Evolutionary conservation across 73 alveolate species (phyloP), one percentile per base, ranked within the genome.

Genomic region (Symbiodinium natans): DNA sequence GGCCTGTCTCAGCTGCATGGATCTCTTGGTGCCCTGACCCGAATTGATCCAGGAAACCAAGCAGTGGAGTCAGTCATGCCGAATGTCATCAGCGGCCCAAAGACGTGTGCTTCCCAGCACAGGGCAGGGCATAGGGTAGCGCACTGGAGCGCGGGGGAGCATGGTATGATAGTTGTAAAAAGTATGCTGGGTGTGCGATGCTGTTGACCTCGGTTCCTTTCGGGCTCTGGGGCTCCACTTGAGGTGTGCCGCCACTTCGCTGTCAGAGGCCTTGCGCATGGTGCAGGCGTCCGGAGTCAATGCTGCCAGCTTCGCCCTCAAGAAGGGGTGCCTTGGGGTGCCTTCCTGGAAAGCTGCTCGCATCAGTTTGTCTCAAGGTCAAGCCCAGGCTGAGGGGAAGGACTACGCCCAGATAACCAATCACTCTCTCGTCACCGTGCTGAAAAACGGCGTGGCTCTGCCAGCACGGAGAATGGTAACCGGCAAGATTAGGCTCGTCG

Each of bases 1-100:
- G 68, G 68, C 13, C 5, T 43, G 56, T 43, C 11, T 21, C 68
- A 52, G 68, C 68, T 63, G 34, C 77, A 63, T 4, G 29, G 77
- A 5, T 56, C 34, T 46, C 59, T 46, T 46, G 59, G 6, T 46
- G 59, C 59, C 59, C 13, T 46, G 59, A 6, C 6, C 59, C 59
- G 59, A 46, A 46, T 9, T 46, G 13, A 46, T 46, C 36, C 38
- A 90, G 97, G 97, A 42, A 90, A 90, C 87, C 97, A 90, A 36
- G 97, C 97, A 40, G 77, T 90, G 75, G 97, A 90, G 87, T 68
- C 56, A 17, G 41, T 90, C 88, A 90, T 68, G 68, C 87, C 97
- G 9, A 90, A 68, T 39, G 97, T 85, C 40, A 31, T 90, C 88
- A 90, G 97, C 38, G 97, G 97, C 34, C 97, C 97, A 23, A 90